Evolutionary conservation across 164 flowering plant genomes (phyloP).

Genomic region (Vitis labrusca): DNA sequence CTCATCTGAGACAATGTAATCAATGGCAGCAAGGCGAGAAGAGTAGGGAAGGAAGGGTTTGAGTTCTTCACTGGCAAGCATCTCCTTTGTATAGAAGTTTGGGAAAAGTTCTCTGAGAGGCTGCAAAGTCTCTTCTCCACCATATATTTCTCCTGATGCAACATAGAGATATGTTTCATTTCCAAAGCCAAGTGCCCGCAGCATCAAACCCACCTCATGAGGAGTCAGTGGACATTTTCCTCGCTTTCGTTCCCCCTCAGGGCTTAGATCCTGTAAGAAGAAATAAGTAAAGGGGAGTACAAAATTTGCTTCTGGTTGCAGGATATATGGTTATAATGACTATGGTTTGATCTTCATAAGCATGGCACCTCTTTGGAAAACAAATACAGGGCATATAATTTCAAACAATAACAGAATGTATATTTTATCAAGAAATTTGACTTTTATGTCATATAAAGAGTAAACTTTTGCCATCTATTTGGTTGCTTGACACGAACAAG

Average conservation of each 20-base stretch:
- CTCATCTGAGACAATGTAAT: conserved; percentile 88
- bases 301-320: not conserved
- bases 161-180: conserved; percentile 83
- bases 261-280: conserved; percentile 61
- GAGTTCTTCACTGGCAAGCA: conserved; percentile 71
- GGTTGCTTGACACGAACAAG: not conserved
- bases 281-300: not conserved
- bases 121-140: conserved; percentile 83
- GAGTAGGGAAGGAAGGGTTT: conserved; percentile 72
- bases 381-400: not conserved
- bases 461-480: not conserved
- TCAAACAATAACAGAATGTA: not conserved
- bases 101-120: conserved; percentile 93
- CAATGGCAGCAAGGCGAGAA: conserved; percentile 95
- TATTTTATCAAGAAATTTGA: not conserved
- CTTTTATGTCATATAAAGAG: not conserved
- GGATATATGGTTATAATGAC: not conserved
- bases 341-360: not conserved
- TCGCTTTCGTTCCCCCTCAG: conserved; percentile 74
- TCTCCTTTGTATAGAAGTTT: conserved; percentile 87
- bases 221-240: conserved; percentile 99
- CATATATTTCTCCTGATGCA: conserved; percentile 98
- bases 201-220: conserved; percentile 91
- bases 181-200: conserved; percentile 85
- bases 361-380: not conserved